phyloP scores from a whole-genome alignment of 75 land plant species.

The Sequoia sempervirens region DNA sequence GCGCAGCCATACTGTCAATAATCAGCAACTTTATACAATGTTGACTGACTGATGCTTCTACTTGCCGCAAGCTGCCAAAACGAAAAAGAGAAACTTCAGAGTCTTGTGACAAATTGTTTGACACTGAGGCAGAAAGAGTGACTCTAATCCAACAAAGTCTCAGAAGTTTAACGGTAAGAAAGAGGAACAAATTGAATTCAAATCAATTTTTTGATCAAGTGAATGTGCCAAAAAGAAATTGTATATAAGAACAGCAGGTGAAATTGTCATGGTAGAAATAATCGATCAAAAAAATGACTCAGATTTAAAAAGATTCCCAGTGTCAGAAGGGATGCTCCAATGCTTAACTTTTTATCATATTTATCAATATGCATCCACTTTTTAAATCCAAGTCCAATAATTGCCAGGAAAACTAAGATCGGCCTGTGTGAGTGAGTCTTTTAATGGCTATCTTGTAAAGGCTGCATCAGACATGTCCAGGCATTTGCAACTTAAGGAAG shows the following conservation, averaged over 20 bases:
- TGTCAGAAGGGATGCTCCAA: neutral
- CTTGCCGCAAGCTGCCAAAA: constrained; percentile 55
- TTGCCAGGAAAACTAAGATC: neutral
- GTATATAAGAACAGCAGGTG: neutral
- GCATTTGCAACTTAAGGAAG: neutral
- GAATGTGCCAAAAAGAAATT: neutral
- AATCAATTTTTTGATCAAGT: neutral
- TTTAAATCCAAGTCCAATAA: neutral
- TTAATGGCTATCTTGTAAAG: neutral
- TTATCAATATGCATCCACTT: neutral
- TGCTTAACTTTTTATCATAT: neutral
- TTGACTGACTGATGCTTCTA: constrained; percentile 47
- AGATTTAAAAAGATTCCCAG: neutral
- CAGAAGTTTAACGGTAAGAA: neutral
- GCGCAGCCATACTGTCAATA: constrained; percentile 81
- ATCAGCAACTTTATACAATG: constrained; percentile 63
- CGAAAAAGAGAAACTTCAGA: neutral
- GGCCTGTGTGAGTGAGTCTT: neutral
- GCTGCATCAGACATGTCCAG: neutral
- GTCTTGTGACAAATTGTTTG: neutral
- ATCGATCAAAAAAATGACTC: neutral
- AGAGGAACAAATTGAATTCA: neutral
- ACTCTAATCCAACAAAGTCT: neutral
- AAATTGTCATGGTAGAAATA: neutral
- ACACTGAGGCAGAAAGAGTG: neutral